A percentile compares a stretch with the other conserved stretches of the same genome.
Evolutionary conservation across 163 green algal genomes (phyloP).

Genomic region (Scenedesmus sp.): DNA sequence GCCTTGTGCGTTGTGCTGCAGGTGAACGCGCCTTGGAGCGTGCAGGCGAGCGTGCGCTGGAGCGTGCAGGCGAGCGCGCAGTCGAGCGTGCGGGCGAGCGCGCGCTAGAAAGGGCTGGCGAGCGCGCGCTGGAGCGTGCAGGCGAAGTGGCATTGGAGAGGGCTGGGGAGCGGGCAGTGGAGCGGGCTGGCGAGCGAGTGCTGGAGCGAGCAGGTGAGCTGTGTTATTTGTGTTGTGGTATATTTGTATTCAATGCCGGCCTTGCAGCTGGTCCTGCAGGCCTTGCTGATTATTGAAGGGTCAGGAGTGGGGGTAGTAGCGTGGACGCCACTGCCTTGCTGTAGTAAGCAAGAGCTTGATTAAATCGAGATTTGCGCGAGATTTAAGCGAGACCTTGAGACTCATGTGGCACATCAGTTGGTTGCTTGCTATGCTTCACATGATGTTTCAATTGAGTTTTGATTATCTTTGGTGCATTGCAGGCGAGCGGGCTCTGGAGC

Average conservation of each 20-base stretch:
- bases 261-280: too few species aligned
- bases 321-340: too few species aligned
- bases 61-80: background rate
- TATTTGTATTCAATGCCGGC: too few species aligned
- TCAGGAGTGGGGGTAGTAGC: too few species aligned
- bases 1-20: background rate
- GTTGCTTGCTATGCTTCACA: conserved; percentile 20
- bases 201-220: conserved; percentile 2
- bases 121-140: background rate
- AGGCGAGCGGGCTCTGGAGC: conserved; percentile 5
- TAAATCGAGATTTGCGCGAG: too few species aligned
- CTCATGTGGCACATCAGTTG: background rate
- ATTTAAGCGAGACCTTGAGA: too few species aligned
- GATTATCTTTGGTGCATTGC: background rate
- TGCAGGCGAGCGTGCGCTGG: conserved; percentile 11
- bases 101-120: background rate
- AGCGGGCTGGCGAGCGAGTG: background rate
- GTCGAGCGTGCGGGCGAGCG: conserved; percentile 47
- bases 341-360: too few species aligned
- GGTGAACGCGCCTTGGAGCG: conserved; percentile 36
- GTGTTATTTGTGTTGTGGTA: too few species aligned
- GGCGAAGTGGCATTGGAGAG: background rate
- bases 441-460: too few species aligned
- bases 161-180: conserved; percentile 34
- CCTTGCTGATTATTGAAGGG: too few species aligned